These are phyloP conservation scores for Hypericum androsaemum DNA, from an alignment of 345 rosid genomes.

Conservation along the genomic window DNA sequence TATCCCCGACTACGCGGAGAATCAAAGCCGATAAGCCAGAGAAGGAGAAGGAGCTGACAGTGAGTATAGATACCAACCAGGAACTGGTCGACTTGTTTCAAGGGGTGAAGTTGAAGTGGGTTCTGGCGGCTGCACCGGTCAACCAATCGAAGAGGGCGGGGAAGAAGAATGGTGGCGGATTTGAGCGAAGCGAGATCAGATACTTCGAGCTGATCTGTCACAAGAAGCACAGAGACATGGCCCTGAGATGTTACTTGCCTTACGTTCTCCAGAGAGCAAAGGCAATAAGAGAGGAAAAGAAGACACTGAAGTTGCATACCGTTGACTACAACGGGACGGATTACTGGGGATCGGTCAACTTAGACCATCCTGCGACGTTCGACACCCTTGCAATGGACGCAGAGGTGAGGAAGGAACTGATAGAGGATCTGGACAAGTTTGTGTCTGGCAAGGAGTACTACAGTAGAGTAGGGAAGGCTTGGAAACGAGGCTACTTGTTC, in stretches of 20 bases:
- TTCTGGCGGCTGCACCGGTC: neutral
- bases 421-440: neutral
- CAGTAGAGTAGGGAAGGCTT: neutral
- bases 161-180: neutral
- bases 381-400: neutral
- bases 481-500: conserved; percentile 1
- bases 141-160: neutral
- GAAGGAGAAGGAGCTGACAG: neutral
- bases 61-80: neutral
- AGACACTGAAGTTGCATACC: neutral
- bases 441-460: neutral
- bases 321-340: neutral
- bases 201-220: conserved; percentile 2
- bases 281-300: neutral
- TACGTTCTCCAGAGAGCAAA: neutral
- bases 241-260: neutral
- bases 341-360: neutral
- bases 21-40: neutral
- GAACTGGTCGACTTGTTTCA: neutral
- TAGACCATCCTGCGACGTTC: conserved; percentile 4
- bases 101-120: conserved; percentile 1
- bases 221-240: conserved; percentile 3
- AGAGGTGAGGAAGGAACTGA: neutral
- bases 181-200: neutral
- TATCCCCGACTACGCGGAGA: neutral